Evolutionary conservation across 1,284 basidiomycete species (phyloP), one percentile per base, ranked within the genome.

Genomic region (Puccinia horiana): DNA sequence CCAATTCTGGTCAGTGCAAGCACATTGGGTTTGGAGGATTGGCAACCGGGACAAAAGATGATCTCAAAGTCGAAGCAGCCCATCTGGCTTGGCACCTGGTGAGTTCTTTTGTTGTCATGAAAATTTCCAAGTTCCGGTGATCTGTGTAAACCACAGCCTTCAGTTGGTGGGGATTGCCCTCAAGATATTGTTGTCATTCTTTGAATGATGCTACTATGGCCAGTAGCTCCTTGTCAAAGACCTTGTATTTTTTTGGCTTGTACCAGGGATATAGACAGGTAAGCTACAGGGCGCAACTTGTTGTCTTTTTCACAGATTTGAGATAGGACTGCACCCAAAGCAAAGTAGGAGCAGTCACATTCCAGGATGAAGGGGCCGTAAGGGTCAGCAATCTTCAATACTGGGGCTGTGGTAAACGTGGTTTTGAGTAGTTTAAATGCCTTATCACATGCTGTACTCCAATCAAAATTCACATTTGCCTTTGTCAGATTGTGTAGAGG

Each of bases 291-390:
- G n/a, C n/a, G n/a, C n/a, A n/a, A n/a, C n/a, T n/a, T n/a, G n/a
- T n/a, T n/a, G n/a, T n/a, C n/a, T n/a, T n/a, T n/a, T n/a, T n/a
- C n/a, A n/a, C n/a, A n/a, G n/a, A n/a, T n/a, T n/a, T n/a, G n/a
- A n/a, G 63, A 67, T 4, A 67, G 63, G n/a, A 67, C n/a, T n/a
- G 63, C 63, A 14, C 63, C 63, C 6, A 67, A 14, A 4, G 63
- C 63, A 67, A 35, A 67, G n/a, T 67, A 23, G 0, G 63, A 67
- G 63, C 20, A 67, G 14, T 67, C 63, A 67, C 63, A 67, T 26
- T 67, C 63, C 6, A 67, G n/a, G 16, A 35, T 8, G 14, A 67
- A 67, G 6, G 63, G 9, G 8, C 42, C 35, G 29, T 67, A 67
- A 0, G 63, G 37, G 44, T 70, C 23, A n/a, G n/a, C n/a, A n/a